Evolutionary conservation across 2,329 filamentous ascomycete genomes (phyloP).

Genomic region (Xylariaceae sp.): DNA sequence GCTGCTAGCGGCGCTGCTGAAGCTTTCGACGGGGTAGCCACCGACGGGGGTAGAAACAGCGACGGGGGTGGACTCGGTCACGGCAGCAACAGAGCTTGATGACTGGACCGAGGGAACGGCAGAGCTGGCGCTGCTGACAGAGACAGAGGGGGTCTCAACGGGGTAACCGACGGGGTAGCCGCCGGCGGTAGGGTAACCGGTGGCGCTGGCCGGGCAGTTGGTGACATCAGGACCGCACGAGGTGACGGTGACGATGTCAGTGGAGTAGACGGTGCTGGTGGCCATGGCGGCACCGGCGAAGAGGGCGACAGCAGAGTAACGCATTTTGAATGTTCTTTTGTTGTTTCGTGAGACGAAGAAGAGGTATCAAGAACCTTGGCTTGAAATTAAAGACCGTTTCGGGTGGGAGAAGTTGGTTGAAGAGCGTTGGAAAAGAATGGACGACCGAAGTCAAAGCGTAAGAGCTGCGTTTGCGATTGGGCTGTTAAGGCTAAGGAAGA

Average conservation of each 20-base stretch:
- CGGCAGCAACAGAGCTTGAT: background rate
- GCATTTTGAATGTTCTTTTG: slow-evolving; percentile 50
- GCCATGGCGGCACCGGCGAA: slow-evolving; percentile 44
- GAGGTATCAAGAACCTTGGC: slow-evolving; percentile 15
- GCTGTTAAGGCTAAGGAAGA: slow-evolving; percentile 42
- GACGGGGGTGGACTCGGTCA: background rate
- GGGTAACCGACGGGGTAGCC: slow-evolving; percentile 39
- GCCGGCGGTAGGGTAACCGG: slow-evolving; percentile 21
- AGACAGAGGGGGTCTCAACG: slow-evolving; percentile 20
- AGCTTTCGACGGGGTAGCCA: slow-evolving; percentile 4
- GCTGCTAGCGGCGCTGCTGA: background rate
- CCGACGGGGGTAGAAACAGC: background rate
- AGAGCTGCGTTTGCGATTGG: slow-evolving; percentile 39
- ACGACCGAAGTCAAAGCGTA: slow-evolving; percentile 50
- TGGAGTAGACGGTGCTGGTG: slow-evolving; percentile 50
- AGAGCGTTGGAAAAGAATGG: slow-evolving; percentile 44
- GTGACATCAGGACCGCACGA: slow-evolving; percentile 56
- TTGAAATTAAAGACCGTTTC: slow-evolving; percentile 26
- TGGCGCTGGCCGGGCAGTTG: slow-evolving; percentile 49
- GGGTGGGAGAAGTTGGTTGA: slow-evolving; percentile 22
- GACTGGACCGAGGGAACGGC: background rate
- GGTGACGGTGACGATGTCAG: slow-evolving; percentile 56
- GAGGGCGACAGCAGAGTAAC: slow-evolving; percentile 52
- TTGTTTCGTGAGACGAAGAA: slow-evolving; percentile 25
- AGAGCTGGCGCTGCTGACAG: background rate